Evolutionary conservation across 768 basidiomycete genomes (phyloP).

Genomic region (Phanerochaete carnosa): DNA sequence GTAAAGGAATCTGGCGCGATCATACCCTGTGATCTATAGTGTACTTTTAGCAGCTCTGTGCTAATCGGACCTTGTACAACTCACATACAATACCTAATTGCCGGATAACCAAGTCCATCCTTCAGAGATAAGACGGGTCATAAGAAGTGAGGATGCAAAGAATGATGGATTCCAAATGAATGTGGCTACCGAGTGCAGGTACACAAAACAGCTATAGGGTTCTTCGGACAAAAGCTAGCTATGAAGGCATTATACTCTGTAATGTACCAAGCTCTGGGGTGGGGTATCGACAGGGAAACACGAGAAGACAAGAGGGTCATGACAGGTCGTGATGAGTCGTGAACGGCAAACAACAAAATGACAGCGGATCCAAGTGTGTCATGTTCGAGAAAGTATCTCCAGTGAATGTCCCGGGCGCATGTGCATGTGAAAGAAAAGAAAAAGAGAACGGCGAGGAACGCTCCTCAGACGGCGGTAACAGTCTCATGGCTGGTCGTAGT

Average conservation of each 20-base stretch:
- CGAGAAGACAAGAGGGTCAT: not conserved
- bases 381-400: not conserved
- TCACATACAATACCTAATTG: too few species aligned
- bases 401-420: not conserved
- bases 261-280: not conserved
- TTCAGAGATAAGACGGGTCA: not conserved
- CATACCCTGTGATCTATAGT: not conserved
- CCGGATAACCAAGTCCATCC: too few species aligned
- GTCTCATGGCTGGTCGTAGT: not conserved
- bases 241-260: not conserved
- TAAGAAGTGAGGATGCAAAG: not conserved
- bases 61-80: not conserved
- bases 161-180: not conserved
- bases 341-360: not conserved
- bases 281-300: conserved; percentile 4
- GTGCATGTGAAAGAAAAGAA: not conserved
- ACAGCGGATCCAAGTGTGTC: not conserved
- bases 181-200: not conserved
- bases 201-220: not conserved
- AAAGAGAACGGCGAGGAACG: not conserved
- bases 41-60: not conserved
- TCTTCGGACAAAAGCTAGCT: not conserved
- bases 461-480: not conserved
- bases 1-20: not conserved
- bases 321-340: conserved; percentile 11